These are phyloP conservation scores for Tagetes patula DNA, from an alignment of 129 eudicot species.

Conservation along the genomic window DNA sequence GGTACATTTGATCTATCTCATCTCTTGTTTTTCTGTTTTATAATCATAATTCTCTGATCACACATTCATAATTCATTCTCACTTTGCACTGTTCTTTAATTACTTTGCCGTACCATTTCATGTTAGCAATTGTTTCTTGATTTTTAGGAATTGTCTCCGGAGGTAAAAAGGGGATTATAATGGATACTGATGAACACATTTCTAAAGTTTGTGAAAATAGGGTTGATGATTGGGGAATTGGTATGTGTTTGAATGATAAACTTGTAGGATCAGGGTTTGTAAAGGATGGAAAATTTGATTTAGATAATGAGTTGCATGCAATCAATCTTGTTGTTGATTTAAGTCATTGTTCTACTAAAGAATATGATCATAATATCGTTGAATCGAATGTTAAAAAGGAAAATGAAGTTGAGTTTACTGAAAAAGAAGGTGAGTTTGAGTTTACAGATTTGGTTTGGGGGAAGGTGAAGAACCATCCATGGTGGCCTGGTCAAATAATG, in stretches of 20 bases:
- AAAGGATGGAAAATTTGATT: neutral
- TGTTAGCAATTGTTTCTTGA: slow-evolving; percentile 16
- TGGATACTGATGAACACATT: slow-evolving; percentile 19
- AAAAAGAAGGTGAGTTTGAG: slow-evolving; percentile 46
- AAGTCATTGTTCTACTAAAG: slow-evolving; percentile 11
- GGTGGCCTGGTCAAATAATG: slow-evolving; percentile 87
- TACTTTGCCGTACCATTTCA: neutral
- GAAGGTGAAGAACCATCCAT: slow-evolving; percentile 71
- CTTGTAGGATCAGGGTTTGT: too few relatives aligned
- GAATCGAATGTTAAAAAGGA: slow-evolving; percentile 2
- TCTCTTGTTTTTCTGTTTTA: neutral
- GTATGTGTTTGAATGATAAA: neutral
- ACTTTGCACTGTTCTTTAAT: neutral
- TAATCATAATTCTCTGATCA: too few relatives aligned
- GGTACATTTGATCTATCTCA: slow-evolving; percentile 17
- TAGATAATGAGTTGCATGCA: slow-evolving; percentile 11
- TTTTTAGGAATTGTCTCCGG: slow-evolving; percentile 26
- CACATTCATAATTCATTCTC: neutral
- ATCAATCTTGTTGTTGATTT: slow-evolving; percentile 48
- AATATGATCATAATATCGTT: slow-evolving; percentile 14
- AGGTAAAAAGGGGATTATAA: slow-evolving; percentile 14
- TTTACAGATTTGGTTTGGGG: slow-evolving; percentile 79
- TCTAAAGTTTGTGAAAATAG: slow-evolving; percentile 1
- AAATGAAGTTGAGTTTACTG: slow-evolving; percentile 23
- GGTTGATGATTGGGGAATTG: neutral